Evolutionary conservation across 2,329 filamentous ascomycete genomes (phyloP), one percentile per base, ranked within the genome.

Genomic region (Phaeosphaeriaceae sp.): DNA sequence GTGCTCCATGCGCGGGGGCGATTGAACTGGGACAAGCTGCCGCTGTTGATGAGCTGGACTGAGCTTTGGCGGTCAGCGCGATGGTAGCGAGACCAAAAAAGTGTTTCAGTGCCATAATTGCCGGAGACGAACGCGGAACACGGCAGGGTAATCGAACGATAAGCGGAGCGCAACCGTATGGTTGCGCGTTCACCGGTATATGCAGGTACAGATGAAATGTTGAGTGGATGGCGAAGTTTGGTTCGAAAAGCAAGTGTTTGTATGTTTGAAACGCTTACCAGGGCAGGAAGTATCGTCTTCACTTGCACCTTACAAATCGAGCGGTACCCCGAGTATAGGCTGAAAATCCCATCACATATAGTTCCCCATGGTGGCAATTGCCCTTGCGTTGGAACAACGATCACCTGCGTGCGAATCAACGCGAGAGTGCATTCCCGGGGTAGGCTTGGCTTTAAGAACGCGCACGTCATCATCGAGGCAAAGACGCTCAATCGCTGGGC

Each of bases 21-120:
- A 80, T 71, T 5, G 74, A 74, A 48, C 70, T 73, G 40, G 76
- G 73, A 67, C 77, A 80, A 31, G 72, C 60, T 22, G 68, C 47
- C 20, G 66, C 60, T 42, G 66, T 54, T 36, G 60, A 36, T 36
- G 31, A 56, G 48, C 56, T 60, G 48, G 53, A 60, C 54, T 72
- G 69, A 54, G 70, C 70, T 54, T 58, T 63, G 59, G 61, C 71
- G 57, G 65, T 57, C 47, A 65, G 57, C 54, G 59, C 60, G 33
- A 67, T 60, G 52, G 61, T 67, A 52, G 58, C 61, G 60, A 72
- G 62, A 48, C 58, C 66, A 59, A 72, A 54, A 51, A 74, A 64
- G 60, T 66, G 64, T 60, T 63, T 72, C 56, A 68, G 61, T 50
- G 59, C 58, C 61, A 70, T 71, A 17, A 47, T 22, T 44, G 50